Base-by-base conservation (phyloP, 1,284 basidiomycete genomes). In the Sparassis latifolia region DNA sequence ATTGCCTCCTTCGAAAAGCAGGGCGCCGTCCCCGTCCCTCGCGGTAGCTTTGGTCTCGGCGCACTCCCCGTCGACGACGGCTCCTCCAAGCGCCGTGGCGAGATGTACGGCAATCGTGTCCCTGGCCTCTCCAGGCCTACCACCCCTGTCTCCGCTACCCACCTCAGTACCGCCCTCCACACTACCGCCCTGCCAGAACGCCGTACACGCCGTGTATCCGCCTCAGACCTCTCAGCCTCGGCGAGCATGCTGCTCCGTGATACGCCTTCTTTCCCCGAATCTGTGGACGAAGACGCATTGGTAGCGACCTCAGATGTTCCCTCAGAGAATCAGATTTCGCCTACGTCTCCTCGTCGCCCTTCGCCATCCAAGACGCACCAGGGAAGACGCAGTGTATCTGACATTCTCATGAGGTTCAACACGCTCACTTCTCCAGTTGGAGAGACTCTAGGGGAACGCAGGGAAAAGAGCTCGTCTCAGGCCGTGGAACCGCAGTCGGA, bases 1-100 rank as follows among this genome's bases (percentile, higher is more conserved):
- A 89, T 89, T 56, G 85, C 86, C 33, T 80, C 76, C 57, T 89
- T 89, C 53, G 87, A 89, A 68, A 74, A 75, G 66, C 84, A 86
- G 62, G 87, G 87, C 44, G 84, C 80, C 20, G 72, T 84, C 1
- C 86, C 86, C 27, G 78, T 80, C 41, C 87, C 86, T n/a, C 73
- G 84, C 46, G 82, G 82, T 4, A 80, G 82, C 53, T 88, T 89
- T 64, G 85, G 78, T 10, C 68, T 86, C 56, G 82, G 82, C n/a
- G 78, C 77, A 4, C 81, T 82, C 4, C 78, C 78, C 40, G 78
- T 58, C 20, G 60, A 77, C 46, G 72, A 71, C 48, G 66, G 66
- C 9, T 69, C 72, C 33, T 62, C 69, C 40, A 76, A 70, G 60
- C 76, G 74, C 58, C 74, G 74, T 47, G 78, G 80, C 41, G 84